These are phyloP conservation scores for Shiraia bambusicola DNA, from an alignment of 2,329 filamentous ascomycete species.

Conservation along the genomic window DNA sequence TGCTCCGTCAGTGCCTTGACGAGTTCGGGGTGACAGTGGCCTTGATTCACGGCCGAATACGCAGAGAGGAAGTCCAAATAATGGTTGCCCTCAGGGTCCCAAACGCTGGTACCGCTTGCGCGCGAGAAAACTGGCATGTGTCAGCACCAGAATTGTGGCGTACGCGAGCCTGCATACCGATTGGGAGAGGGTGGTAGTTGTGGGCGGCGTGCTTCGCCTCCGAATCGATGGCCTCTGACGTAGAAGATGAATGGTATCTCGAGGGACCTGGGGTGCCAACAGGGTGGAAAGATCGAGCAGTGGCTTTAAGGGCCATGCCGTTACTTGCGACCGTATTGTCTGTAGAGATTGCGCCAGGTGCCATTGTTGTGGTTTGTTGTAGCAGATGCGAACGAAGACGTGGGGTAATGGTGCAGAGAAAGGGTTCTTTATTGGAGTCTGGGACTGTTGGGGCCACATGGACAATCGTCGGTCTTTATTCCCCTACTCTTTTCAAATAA, in stretches of 20 bases:
- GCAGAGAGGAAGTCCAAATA: constrained; percentile 98
- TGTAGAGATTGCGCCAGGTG: constrained; percentile 38
- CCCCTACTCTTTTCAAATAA: constrained; percentile 12
- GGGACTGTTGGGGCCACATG: constrained; percentile 4
- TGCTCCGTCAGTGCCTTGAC: constrained; percentile 89
- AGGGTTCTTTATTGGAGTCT: constrained; percentile 8
- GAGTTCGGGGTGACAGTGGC: constrained; percentile 95
- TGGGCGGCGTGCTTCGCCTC: constrained; percentile 89
- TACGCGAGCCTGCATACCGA: constrained; percentile 52
- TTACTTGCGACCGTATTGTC: constrained; percentile 26
- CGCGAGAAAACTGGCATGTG: constrained; percentile 63
- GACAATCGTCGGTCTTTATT: constrained; percentile 21
- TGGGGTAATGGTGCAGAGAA: constrained; percentile 13
- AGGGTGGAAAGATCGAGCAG: constrained; percentile 42
- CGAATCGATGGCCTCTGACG: constrained; percentile 72
- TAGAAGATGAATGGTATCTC: constrained; percentile 73
- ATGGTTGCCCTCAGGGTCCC: constrained; percentile 89
- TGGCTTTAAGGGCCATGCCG: constrained; percentile 38
- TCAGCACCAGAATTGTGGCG: constrained; percentile 9
- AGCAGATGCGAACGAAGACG: constrained; percentile 16
- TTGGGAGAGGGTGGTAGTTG: constrained; percentile 96
- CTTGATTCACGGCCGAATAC: constrained; percentile 97
- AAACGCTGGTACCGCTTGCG: constrained; percentile 83
- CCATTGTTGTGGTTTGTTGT: constrained; percentile 30
- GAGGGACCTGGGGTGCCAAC: constrained; percentile 45